These are phyloP conservation scores for Pseudisothecium myosuroides DNA, from an alignment of 225 moss, liverwort and hornwort genomes.

Conservation along the genomic window DNA sequence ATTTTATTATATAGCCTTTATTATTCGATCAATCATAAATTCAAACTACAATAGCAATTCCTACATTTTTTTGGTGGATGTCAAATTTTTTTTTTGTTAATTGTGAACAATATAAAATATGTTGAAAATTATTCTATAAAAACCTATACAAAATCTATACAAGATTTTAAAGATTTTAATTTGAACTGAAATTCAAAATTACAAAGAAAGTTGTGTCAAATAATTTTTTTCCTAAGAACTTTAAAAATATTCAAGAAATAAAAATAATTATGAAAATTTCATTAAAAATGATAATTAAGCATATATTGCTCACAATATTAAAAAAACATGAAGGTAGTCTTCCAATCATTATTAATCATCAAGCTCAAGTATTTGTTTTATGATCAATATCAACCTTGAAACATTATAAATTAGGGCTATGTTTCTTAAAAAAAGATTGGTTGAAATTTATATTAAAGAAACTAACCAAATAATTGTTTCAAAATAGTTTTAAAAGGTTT, in stretches of 20 bases:
- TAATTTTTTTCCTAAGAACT: background rate
- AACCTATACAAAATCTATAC: no score
- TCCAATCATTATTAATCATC: background rate
- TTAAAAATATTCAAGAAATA: no score
- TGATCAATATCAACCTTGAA: background rate
- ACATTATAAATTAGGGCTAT: no score
- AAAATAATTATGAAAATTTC: no score
- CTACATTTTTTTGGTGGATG: no score
- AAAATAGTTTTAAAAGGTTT: background rate
- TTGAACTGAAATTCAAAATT: background rate
- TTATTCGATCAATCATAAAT: background rate
- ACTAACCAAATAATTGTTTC: no score
- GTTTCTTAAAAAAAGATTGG: background rate
- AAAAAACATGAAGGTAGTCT: background rate
- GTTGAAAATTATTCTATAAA: background rate
- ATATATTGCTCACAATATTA: background rate
- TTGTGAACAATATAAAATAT: background rate
- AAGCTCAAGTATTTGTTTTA: background rate
- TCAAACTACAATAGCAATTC: background rate
- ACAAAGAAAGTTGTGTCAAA: fast-evolving
- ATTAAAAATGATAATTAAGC: background rate
- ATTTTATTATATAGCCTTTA: background rate
- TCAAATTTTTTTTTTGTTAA: background rate
- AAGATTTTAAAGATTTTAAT: background rate
- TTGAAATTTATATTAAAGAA: background rate